Base-by-base conservation (phyloP, 805 yeast genomes). In the Sporopachydermia quercuum region DNA sequence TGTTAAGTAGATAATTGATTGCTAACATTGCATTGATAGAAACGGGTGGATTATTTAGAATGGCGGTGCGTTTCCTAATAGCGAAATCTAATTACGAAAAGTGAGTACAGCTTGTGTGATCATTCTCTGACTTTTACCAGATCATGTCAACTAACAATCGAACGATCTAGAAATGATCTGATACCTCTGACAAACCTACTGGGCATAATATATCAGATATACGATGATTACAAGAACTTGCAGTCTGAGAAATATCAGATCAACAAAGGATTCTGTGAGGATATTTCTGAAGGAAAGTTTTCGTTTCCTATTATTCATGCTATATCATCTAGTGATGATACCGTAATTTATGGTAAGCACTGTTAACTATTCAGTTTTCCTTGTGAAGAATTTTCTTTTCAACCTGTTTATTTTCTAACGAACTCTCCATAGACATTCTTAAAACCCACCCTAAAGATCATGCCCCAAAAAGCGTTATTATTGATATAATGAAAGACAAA, bases 11-110 rank as follows among this genome's bases (percentile, higher is more conserved):
- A n/a, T n/a, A n/a, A n/a, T 23, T 23, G 13, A n/a, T n/a, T 23
- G 30, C 30, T 23, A 23, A 23, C 30, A 8, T 8, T 8, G n/a
- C n/a, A 8, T 13, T 16, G 19, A 13, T 37, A 45, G 54, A 80
- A 49, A 87, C 96, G 0, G 95, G 94, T 1, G 96, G 96, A 0
- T 62, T 87, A 27, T 81, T 85, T 52, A 64, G 96, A 45, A 61
- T 87, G 27, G 76, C 89, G 0, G 74, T 80, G 3, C 63, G 76
- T 43, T 56, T 86, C 30, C 65, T 86, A 70, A 76, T 69, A 40
- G 49, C 58, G 11, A 16, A 45, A 14, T 37, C 51, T 3, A 45
- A 39, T 4, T 15, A 43, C 5, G 43, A 48, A 2, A 44, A 39
- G 38, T 36, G 18, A 16, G 34, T 36, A n/a, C 13, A 17, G 5